phyloP scores from a whole-genome alignment of 129 eudicot species.

The Arctium minus region DNA sequence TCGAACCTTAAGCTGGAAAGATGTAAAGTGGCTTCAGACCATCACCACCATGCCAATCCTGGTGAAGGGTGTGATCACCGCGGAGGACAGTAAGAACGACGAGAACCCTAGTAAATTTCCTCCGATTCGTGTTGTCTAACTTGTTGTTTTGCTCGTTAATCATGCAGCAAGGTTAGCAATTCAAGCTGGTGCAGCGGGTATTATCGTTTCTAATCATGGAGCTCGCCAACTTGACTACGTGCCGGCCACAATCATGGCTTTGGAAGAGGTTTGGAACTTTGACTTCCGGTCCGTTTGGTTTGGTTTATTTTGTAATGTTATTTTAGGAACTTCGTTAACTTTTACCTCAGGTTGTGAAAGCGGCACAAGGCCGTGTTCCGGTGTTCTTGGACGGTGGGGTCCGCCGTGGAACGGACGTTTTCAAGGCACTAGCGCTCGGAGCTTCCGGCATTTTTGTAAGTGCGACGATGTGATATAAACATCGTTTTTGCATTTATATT shows the following conservation, averaged over 20 bases:
- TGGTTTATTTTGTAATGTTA: not conserved
- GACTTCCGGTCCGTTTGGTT: not conserved
- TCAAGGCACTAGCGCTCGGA: slow-evolving; percentile 94
- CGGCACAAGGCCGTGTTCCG: slow-evolving; percentile 88
- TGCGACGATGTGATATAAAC: not conserved
- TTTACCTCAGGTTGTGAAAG: slow-evolving; percentile 73
- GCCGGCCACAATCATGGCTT: slow-evolving; percentile 87
- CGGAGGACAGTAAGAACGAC: slow-evolving; percentile 77
- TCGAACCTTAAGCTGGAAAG: slow-evolving; percentile 97
- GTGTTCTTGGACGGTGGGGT: slow-evolving; percentile 97
- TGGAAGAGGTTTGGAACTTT: slow-evolving; percentile 73
- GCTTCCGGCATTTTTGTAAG: slow-evolving; percentile 96
- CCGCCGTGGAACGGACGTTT: slow-evolving; percentile 95
- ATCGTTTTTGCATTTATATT: not conserved
- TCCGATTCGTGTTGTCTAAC: not conserved
- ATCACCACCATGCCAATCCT: slow-evolving; percentile 88
- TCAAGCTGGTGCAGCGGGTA: slow-evolving; percentile 91
- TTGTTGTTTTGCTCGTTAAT: not conserved
- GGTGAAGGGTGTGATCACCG: slow-evolving; percentile 93
- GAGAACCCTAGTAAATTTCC: not conserved
- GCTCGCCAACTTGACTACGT: slow-evolving; percentile 98
- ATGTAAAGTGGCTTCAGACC: slow-evolving; percentile 89
- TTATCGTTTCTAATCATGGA: slow-evolving; percentile 94
- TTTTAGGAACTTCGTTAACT: not conserved
- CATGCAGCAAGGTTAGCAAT: slow-evolving; percentile 84